Evolutionary conservation across 306 rosid species (phyloP), one percentile per base, ranked within the genome.

Genomic region (Alnus glutinosa): DNA sequence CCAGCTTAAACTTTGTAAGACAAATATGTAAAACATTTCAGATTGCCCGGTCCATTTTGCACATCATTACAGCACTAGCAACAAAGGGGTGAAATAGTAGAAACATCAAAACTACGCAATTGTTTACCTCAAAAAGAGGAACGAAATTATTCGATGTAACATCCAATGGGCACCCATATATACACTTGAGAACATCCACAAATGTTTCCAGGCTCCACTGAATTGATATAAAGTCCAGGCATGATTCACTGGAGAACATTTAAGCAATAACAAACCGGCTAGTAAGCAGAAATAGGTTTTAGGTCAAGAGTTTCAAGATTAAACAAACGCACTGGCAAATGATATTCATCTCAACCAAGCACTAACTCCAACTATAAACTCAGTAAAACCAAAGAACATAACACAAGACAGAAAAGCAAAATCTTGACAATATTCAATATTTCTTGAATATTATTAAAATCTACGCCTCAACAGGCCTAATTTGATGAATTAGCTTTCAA

Each of bases 81-180:
- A 71, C 18, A 69, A 55, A 51, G 55, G 66, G 66, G 66, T 63
- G 32, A 47, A 59, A 54, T 67, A 75, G 1, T 42, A 18, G 18
- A 72, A 37, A 48, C 54, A 37, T 68, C 74, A 76, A 42, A 42
- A 12, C 48, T 66, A 37, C 39, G 0, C 28, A 76, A 69, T 4
- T 19, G 58, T 51, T 79, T 88, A 93, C 98, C 97, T 93, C 97
- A 71, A 87, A 87, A 79, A 91, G 88, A 30, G 80, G 78, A 71
- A 91, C 80, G 73, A 91, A 83, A 80, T 88, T 91, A 73, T 82
- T 72, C 0, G 66, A 71, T 2, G 87, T 75, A 73, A 93, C 80
- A 78, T 91, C 88, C 70, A 89, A 74, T 2, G 74, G 76, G 79
- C 82, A 83, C 48, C 81, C 89, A 73, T 71, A 79, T 6, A 91